Base-by-base conservation (phyloP, 2,329 filamentous ascomycete species). In the Colletotrichum theobromicola region DNA sequence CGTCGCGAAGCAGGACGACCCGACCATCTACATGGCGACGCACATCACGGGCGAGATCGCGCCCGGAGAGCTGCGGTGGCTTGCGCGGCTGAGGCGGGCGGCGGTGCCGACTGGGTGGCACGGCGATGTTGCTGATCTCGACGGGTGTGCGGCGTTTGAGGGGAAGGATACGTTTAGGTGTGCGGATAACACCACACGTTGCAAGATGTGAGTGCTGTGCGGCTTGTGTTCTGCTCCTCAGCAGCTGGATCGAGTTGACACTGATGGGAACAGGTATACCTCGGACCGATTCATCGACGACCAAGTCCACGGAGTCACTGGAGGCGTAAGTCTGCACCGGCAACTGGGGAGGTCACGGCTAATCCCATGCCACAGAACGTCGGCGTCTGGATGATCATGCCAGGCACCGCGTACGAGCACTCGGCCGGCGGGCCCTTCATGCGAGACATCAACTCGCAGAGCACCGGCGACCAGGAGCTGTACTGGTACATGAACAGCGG, bases 401-500 rank as follows among this genome's bases (percentile, higher is more conserved):
- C 78, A 7, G 78, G 75, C 46, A 85, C 87, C 60, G 83, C 84
- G 7, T 92, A 91, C 64, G 90, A 92, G 77, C 85, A 84, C 35
- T 88, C 88, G 4, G 88, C 89, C 3, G 90, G 90, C 10, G 90
- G 90, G 1, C 90, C 90, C 3, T 92, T 92, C 83, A 83, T 84
- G 82, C 80, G 83, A 5, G 89, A 91, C 74, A 90, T 91, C 79
- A 87, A 91, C 82, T 84, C 87, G 42, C 91, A 92, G 80, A 89
- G 88, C 81, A 88, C 88, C 8, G 88, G 87, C 2, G 81, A 84
- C 26, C 89, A 84, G 60, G 88, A 83, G 8, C 84, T 92, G 0
- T 91, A 90, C 76, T 91, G 88, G 81, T 92, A 91, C 82, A 90
- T 90, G 86, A 92, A 92, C 82, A 90, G 88, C 4, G 87, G 86